Evolutionary conservation across 352 stramenopile species (phyloP), one percentile per base, ranked within the genome.

Genomic region (Phytopythium chamaehyphon): DNA sequence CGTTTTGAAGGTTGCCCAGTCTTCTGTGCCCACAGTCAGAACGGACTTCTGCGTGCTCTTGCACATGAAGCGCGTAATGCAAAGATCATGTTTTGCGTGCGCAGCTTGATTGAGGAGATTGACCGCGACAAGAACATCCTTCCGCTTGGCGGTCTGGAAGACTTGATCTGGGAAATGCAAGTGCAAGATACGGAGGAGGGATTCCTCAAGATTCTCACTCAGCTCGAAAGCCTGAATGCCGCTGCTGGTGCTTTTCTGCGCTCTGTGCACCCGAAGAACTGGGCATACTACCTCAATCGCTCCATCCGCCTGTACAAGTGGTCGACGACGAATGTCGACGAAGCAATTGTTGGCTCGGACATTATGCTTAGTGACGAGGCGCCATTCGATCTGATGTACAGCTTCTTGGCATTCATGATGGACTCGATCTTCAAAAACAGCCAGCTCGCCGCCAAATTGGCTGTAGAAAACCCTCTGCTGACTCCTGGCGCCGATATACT

Each of bases 371-470:
- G 74, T 35, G 81, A 92, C 40, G 81, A 92, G 39, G 76, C 82
- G 21, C 82, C 82, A 40, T 89, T 93, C 26, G 82, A 93, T 61
- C 56, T 93, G 36, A 65, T 90, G 44, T 93, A 93, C 43, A 77
- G 66, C 38, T 90, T 88, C 54, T 51, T 92, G 42, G 79, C 78
- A 6, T 88, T 88, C 54, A 54, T 92, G 42, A 92, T 92, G 81
- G 81, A 92, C 46, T 59, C 51, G 24, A 58, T 76, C 26, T 92
- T 79, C 56, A 86, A 86, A 58, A 90, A 86, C 63, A 88, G 65
- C 40, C 78, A 90, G 50, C 54, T 83, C 21, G 66, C 76, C n/a
- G 54, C 66, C 26, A 83, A 88, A 40, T 53, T 90, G 23, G 26
- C 79, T 9, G 45, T 54, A 11, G 69, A 82, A 39, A 68, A 57